These are phyloP conservation scores for Tetraselmis striata DNA, from an alignment of 139 green algal genomes.

Conservation along the genomic window DNA sequence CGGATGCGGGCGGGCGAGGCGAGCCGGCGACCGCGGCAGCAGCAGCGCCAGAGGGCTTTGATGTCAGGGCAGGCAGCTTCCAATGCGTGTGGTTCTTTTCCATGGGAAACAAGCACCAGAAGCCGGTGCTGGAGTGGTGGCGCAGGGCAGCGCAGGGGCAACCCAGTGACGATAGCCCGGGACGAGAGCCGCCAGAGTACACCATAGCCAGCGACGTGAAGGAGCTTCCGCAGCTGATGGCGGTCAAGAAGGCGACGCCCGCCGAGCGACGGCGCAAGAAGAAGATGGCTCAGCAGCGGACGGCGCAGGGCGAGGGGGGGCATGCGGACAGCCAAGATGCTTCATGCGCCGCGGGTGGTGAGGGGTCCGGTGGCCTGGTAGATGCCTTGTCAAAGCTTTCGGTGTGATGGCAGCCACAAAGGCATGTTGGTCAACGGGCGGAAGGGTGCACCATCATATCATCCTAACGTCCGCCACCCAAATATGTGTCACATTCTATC, in stretches of 20 bases:
- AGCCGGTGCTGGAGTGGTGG: constrained; percentile 16
- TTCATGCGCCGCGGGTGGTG: no score
- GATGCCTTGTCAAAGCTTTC: not conserved
- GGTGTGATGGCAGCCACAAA: not conserved
- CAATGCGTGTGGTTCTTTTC: constrained; percentile 28
- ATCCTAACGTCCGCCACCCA: no score
- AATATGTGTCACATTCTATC: no score
- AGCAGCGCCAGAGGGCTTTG: constrained; percentile 2
- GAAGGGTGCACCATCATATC: not conserved
- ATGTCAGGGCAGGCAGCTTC: constrained; percentile 19
- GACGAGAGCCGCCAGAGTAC: not conserved
- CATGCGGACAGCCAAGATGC: no score
- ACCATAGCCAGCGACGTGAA: not conserved
- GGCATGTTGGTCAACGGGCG: constrained; percentile 5
- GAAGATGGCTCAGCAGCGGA: constrained; percentile 11
- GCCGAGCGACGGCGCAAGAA: constrained; percentile 21
- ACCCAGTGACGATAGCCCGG: not conserved
- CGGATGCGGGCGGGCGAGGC: not conserved
- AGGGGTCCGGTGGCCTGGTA: no score
- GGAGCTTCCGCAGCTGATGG: constrained; percentile 16
- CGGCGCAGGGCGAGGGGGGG: not conserved
- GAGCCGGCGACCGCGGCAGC: not conserved
- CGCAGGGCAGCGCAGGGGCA: not conserved
- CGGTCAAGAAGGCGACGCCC: constrained; percentile 14
- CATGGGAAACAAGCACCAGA: constrained; percentile 15